These are phyloP conservation scores for Cystoderma amianthinum DNA, from an alignment of 768 basidiomycete species.

Conservation along the genomic window DNA sequence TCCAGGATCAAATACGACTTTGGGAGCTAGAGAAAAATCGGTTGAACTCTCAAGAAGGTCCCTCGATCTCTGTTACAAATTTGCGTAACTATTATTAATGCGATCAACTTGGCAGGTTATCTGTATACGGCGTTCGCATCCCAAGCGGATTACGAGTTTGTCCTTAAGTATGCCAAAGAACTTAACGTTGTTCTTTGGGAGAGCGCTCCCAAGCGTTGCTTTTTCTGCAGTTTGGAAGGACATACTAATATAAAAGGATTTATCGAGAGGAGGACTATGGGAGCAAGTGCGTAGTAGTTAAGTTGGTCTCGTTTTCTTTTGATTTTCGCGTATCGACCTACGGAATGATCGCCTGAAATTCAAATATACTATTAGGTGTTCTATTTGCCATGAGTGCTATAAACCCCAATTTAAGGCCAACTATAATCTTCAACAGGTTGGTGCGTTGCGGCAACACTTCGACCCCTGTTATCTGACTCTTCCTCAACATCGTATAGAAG, in stretches of 20 bases:
- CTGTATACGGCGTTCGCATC: slow-evolving; percentile 87
- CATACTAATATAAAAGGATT: slow-evolving; percentile 52
- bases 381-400: no score
- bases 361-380: no score
- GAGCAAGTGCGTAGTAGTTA: not conserved
- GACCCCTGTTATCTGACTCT: not conserved
- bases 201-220: slow-evolving; percentile 61
- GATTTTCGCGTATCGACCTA: no score
- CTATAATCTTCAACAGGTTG: no score
- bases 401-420: no score
- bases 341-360: no score
- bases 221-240: slow-evolving; percentile 77
- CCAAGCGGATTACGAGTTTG: slow-evolving; percentile 82
- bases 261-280: slow-evolving; percentile 15
- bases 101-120: slow-evolving; percentile 47
- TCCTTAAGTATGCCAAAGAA: slow-evolving; percentile 79
- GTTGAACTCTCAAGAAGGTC: slow-evolving; percentile 83
- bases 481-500: no score
- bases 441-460: not conserved
- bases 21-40: slow-evolving; percentile 97
- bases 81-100: slow-evolving; percentile 16
- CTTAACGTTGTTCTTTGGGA: slow-evolving; percentile 84
- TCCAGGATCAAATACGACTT: slow-evolving; percentile 94
- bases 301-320: no score
- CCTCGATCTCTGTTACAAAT: slow-evolving; percentile 12